Conservation (phyloP, 1,139 yeast genomes). For the Yamadazyma kanchanaburiensis region DNA sequence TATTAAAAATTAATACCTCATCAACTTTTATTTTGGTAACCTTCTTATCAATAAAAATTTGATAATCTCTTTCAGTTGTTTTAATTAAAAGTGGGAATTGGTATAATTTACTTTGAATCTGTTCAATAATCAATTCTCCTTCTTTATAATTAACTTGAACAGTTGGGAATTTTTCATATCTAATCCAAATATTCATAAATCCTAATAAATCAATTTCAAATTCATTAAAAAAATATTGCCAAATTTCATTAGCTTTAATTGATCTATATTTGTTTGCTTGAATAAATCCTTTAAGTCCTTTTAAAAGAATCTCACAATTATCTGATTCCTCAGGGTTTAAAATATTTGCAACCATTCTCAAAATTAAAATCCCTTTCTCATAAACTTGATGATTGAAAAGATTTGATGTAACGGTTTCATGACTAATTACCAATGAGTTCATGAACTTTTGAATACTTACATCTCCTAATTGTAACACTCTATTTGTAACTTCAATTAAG, state of each 20-base stretch:
- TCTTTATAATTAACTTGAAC: slow-evolving; percentile 33
- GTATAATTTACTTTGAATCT: slow-evolving; percentile 44
- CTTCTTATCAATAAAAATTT: slow-evolving; percentile 10
- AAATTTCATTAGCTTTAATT: slow-evolving; percentile 55
- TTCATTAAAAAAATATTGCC: slow-evolving; percentile 39
- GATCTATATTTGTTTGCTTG: slow-evolving; percentile 28
- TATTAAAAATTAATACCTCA: slow-evolving; percentile 10
- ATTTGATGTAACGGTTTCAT: slow-evolving; percentile 21
- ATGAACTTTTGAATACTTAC: slow-evolving; percentile 22
- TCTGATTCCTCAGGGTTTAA: slow-evolving; percentile 19
- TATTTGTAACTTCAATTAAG: slow-evolving; percentile 33
- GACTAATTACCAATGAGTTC: slow-evolving; percentile 17
- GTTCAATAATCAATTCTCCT: slow-evolving; percentile 39
- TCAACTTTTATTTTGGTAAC: slow-evolving; percentile 7
- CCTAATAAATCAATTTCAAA: slow-evolving; percentile 29
- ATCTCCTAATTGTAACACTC: slow-evolving; percentile 38
- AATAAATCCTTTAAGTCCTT: slow-evolving; percentile 43
- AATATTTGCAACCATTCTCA: slow-evolving; percentile 53
- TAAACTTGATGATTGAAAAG: slow-evolving; percentile 55
- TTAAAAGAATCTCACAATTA: slow-evolving; percentile 19
- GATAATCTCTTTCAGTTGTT: slow-evolving; percentile 6
- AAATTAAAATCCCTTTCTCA: slow-evolving; percentile 60
- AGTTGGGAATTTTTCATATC: slow-evolving; percentile 57
- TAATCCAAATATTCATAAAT: slow-evolving; percentile 58
- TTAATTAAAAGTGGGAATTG: slow-evolving; percentile 52